phyloP scores from a whole-genome alignment of 108 stramenopile species.

The Cyclotella distinguenda region DNA sequence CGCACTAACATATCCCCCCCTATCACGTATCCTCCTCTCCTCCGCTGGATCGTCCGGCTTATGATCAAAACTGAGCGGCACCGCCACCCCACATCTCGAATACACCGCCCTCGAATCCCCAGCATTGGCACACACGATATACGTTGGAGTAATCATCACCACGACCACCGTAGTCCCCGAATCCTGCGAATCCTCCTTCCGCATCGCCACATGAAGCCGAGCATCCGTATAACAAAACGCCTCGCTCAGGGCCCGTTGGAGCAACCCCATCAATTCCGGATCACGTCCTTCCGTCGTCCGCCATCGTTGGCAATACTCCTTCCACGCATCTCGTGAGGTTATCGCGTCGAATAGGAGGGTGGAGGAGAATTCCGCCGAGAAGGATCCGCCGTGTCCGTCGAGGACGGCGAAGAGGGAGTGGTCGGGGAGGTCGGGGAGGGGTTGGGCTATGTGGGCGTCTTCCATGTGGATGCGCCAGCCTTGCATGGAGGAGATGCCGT shows the following conservation, averaged over 20 bases:
- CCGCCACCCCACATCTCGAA: slow-evolving; percentile 37
- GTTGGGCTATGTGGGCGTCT: slow-evolving; percentile 70
- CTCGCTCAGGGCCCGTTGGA: slow-evolving; percentile 51
- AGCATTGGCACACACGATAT: slow-evolving; percentile 92
- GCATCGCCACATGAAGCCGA: slow-evolving; percentile 47
- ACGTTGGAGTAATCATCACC: slow-evolving; percentile 81
- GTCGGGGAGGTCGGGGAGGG: slow-evolving; percentile 44
- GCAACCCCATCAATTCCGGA: slow-evolving; percentile 32
- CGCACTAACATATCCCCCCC: slow-evolving; percentile 69
- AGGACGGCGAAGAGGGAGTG: slow-evolving; percentile 76
- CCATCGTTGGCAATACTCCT: slow-evolving; percentile 52
- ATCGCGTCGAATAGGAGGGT: slow-evolving; percentile 55
- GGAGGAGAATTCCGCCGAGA: slow-evolving; percentile 63
- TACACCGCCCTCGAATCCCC: slow-evolving; percentile 92
- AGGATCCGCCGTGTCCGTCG: slow-evolving; percentile 83
- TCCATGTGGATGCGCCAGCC: slow-evolving; percentile 92
- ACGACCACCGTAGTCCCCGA: slow-evolving; percentile 89
- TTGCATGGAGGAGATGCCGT: slow-evolving; percentile 83
- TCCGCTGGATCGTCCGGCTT: slow-evolving; percentile 83
- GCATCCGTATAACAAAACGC: slow-evolving; percentile 67
- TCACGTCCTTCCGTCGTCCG: slow-evolving; percentile 23
- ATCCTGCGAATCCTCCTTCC: slow-evolving; percentile 44
- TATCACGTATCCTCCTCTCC: slow-evolving; percentile 58
- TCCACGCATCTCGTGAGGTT: slow-evolving; percentile 37
- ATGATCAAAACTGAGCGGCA: slow-evolving; percentile 86